phyloP scores from a whole-genome alignment of 2,329 filamentous ascomycete species.

The Esteya vermicola region DNA sequence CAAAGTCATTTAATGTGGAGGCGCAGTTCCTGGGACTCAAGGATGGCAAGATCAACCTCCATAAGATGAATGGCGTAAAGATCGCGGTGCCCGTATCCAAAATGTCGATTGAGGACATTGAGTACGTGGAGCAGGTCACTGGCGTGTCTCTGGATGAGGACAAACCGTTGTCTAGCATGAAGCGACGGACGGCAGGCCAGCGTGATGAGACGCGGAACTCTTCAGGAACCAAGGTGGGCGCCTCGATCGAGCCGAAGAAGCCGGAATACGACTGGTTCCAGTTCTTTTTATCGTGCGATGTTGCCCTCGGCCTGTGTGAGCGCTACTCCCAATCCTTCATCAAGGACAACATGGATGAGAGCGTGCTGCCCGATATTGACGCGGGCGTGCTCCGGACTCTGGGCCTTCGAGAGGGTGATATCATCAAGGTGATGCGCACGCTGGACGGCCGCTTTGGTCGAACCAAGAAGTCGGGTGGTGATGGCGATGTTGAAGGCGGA shows the following conservation, averaged over 20 bases:
- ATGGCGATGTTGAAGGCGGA: conserved; percentile 42
- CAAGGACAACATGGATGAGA: conserved; percentile 92
- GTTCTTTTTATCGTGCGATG: conserved; percentile 88
- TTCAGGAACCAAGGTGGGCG: conserved; percentile 35
- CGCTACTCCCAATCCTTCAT: conserved; percentile 82
- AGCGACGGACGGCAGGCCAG: conserved; percentile 24
- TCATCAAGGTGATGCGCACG: conserved; percentile 84
- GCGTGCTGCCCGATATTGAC: conserved; percentile 79
- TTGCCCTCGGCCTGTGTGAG: conserved; percentile 85
- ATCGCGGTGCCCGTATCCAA: conserved; percentile 92
- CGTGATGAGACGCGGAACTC: conserved; percentile 12
- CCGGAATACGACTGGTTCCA: conserved; percentile 96
- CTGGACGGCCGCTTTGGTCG: conserved; percentile 71
- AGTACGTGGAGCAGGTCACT: conserved; percentile 83
- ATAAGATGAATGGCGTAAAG: conserved; percentile 96
- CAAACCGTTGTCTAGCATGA: conserved; percentile 80
- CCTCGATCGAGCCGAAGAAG: conserved; percentile 48
- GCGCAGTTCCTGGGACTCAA: conserved; percentile 90
- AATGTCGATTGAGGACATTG: conserved; percentile 89
- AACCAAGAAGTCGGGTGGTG: conserved; percentile 39
- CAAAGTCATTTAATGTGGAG: conserved; percentile 92
- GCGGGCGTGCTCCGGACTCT: conserved; percentile 69
- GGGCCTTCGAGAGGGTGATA: conserved; percentile 91
- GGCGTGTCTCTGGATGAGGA: conserved; percentile 86
- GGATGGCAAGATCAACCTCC: conserved; percentile 92